These are phyloP conservation scores for Sphagnum fallax DNA, from an alignment of 228 moss, liverwort and hornwort genomes.

Conservation along the genomic window DNA sequence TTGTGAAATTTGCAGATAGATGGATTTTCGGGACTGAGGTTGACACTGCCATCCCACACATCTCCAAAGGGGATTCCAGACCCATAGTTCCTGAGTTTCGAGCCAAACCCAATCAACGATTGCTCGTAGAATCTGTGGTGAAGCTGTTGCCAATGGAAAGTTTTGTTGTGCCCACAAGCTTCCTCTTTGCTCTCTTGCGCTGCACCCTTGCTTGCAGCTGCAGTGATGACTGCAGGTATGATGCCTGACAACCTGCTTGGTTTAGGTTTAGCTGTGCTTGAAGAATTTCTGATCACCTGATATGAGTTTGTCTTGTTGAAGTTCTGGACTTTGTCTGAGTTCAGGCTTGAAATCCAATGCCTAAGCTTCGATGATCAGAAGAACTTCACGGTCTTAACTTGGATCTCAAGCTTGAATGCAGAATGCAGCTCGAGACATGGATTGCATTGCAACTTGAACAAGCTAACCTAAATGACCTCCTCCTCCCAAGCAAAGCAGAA, in stretches of 20 bases:
- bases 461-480: conserved; percentile 52
- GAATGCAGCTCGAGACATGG: conserved; percentile 52
- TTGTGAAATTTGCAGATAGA: conserved; percentile 68
- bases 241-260: background rate
- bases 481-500: conserved; percentile 49
- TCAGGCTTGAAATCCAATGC: no score
- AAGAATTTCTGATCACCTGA: no score
- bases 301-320: no score
- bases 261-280: background rate
- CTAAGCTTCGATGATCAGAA: no score
- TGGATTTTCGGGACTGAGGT: conserved; percentile 48
- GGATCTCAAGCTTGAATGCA: conserved; percentile 1
- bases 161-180: conserved; percentile 58
- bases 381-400: no score
- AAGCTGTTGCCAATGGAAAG: conserved; percentile 53
- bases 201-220: conserved; percentile 49
- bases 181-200: conserved; percentile 67
- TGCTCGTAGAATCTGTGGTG: conserved; percentile 55
- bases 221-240: conserved; percentile 49
- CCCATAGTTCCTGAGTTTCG: conserved; percentile 24
- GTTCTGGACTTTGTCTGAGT: background rate
- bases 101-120: conserved; percentile 22
- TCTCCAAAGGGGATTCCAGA: conserved; percentile 33
- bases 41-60: conserved; percentile 15
- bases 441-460: conserved; percentile 74